Percentiles rank a stretch among this genome's conserved stretches.
These are phyloP conservation scores for Colletotrichum aenigma DNA, from an alignment of 2,329 filamentous ascomycete species.

Conservation along the genomic window DNA sequence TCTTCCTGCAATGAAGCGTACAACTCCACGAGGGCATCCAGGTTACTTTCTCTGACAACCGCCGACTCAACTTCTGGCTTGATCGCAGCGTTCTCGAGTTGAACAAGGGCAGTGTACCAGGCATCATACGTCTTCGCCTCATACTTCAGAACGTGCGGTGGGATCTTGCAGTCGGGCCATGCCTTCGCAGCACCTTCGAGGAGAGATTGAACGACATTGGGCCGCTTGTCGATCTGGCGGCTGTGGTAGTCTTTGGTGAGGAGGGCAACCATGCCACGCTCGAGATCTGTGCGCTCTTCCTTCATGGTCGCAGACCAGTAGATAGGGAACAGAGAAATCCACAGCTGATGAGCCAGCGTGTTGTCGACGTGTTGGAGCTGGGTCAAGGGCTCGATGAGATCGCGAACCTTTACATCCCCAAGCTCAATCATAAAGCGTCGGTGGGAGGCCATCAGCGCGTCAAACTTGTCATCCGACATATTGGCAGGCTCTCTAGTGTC, in stretches of 20 bases:
- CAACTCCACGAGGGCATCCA: constrained; percentile 93
- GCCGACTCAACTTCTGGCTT: constrained; percentile 84
- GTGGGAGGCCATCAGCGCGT: constrained; percentile 78
- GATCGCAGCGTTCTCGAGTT: constrained; percentile 88
- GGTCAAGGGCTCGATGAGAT: constrained; percentile 86
- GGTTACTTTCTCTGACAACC: constrained; percentile 87
- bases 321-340: constrained; percentile 89
- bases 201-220: constrained; percentile 93
- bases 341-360: constrained; percentile 84
- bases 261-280: constrained; percentile 87
- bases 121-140: constrained; percentile 92
- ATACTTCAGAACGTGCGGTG: constrained; percentile 95
- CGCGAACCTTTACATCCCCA: constrained; percentile 83
- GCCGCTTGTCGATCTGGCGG: constrained; percentile 90
- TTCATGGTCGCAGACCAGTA: constrained; percentile 89
- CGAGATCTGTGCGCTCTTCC: constrained; percentile 88
- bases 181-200: constrained; percentile 86
- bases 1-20: constrained; percentile 93
- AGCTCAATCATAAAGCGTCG: constrained; percentile 84
- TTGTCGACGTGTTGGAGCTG: constrained; percentile 92
- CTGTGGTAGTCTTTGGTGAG: constrained; percentile 96
- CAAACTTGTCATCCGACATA: constrained; percentile 83
- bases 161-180: constrained; percentile 87
- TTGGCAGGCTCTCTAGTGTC: constrained; percentile 68
- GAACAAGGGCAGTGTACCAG: constrained; percentile 94